Evolutionary conservation across 2,329 filamentous ascomycete species (phyloP).

Genomic region (Pseudogymnoascus sp.): DNA sequence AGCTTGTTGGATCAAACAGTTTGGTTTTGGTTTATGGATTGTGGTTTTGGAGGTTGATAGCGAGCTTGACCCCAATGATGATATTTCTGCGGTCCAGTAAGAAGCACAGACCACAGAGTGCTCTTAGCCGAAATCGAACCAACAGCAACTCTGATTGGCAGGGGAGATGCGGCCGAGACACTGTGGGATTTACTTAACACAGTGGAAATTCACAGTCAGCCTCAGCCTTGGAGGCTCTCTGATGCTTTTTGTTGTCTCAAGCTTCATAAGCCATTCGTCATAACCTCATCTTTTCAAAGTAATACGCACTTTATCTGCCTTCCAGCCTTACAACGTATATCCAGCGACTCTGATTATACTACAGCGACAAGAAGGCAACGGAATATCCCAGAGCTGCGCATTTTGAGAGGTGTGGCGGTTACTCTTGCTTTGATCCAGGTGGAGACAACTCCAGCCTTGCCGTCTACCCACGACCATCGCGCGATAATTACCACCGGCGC

Average conservation of each 20-base stretch:
- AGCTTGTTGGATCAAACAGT: conserved; percentile 3
- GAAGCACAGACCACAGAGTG: conserved; percentile 2
- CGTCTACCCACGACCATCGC: not conserved
- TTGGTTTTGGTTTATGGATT: not conserved
- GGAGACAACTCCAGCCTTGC: not conserved
- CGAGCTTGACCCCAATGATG: conserved; percentile 10
- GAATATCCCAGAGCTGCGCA: not conserved
- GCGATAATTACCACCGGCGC: conserved; percentile 1
- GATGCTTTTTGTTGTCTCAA: not conserved
- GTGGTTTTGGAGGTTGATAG: not conserved
- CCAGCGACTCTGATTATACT: not conserved
- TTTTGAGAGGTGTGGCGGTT: not conserved
- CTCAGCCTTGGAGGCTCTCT: not conserved
- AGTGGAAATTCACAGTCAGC: not conserved
- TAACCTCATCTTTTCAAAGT: not conserved
- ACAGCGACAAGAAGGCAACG: not conserved
- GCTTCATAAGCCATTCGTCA: not conserved
- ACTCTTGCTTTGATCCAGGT: not conserved
- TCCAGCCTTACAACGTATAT: not conserved
- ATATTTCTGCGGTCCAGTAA: conserved; percentile 4
- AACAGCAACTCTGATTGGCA: conserved; percentile 3
- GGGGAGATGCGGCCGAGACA: not conserved
- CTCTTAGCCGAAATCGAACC: conserved; percentile 1
- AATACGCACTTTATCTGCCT: not conserved
- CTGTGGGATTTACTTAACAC: not conserved